Conservation (phyloP, 495 filamentous ascomycete species). For the Rostrohypoxylon terebratum region DNA sequence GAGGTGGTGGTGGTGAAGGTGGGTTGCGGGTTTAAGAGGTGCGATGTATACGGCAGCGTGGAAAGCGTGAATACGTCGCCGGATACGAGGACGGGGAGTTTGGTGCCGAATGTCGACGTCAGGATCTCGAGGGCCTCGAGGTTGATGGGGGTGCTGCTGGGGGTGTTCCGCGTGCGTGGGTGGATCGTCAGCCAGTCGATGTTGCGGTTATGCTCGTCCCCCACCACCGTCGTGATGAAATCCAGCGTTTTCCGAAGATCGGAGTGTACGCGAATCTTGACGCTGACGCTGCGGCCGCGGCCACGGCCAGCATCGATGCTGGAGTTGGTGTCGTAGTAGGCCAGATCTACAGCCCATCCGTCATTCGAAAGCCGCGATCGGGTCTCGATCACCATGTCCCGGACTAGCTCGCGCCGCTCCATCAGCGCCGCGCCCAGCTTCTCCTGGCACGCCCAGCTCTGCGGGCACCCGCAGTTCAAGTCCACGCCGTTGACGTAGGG, state of each 20-base stretch:
- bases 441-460: constrained; percentile 74
- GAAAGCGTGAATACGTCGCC: constrained; percentile 70
- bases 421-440: constrained; percentile 72
- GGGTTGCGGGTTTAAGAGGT: constrained; percentile 43
- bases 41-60: constrained; percentile 58
- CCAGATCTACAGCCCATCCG: constrained; percentile 56
- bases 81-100: constrained; percentile 69
- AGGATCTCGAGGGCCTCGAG: constrained; percentile 68
- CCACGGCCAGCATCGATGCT: constrained; percentile 29
- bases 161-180: constrained; percentile 66
- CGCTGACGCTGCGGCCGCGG: constrained; percentile 62
- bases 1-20: constrained; percentile 40
- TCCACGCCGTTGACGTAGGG: constrained; percentile 72
- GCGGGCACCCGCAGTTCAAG: constrained; percentile 77
- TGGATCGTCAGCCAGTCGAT: constrained; percentile 75
- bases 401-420: constrained; percentile 68
- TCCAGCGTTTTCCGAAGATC: constrained; percentile 66
- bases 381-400: constrained; percentile 67
- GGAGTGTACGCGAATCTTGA: constrained; percentile 74
- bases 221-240: constrained; percentile 63
- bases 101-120: constrained; percentile 57
- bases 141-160: constrained; percentile 67
- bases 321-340: constrained; percentile 46
- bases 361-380: constrained; percentile 57
- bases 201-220: constrained; percentile 56